These are phyloP conservation scores for Keithomyces neogunnii DNA, from an alignment of 2,329 filamentous ascomycete species.

Conservation along the genomic window DNA sequence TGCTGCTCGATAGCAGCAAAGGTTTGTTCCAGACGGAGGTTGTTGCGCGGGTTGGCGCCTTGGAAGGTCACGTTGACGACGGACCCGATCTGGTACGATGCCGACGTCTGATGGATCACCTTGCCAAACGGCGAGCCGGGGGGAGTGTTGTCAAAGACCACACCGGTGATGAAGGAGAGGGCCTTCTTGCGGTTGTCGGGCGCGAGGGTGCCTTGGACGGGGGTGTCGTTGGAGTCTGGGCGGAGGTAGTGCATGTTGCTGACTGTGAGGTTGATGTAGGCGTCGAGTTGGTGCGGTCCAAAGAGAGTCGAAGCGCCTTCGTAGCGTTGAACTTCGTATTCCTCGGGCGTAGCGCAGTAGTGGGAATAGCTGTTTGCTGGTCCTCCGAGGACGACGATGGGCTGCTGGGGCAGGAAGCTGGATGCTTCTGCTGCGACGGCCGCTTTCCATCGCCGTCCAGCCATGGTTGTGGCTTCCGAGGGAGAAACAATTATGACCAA, in stretches of 20 bases:
- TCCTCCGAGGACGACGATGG: conserved; percentile 76
- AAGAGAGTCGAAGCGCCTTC: conserved; percentile 92
- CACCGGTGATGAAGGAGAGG: conserved; percentile 70
- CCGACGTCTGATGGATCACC: conserved; percentile 44
- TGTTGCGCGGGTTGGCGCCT: conserved; percentile 84
- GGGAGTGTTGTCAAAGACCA: conserved; percentile 64
- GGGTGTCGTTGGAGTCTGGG: conserved; percentile 26
- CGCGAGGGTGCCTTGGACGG: conserved; percentile 51
- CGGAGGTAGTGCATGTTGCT: conserved; percentile 39
- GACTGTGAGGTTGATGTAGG: conserved; percentile 82
- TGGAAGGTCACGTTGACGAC: conserved; percentile 63
- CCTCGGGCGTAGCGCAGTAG: conserved; percentile 70
- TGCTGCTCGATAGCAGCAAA: conserved; percentile 68
- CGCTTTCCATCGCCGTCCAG: conserved; percentile 75
- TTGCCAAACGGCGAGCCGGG: conserved; percentile 63
- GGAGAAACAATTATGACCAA: conserved; percentile 76
- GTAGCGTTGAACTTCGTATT: conserved; percentile 80
- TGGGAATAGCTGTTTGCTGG: conserved; percentile 88
- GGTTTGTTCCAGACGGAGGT: conserved; percentile 69
- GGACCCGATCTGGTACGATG: conserved; percentile 51
- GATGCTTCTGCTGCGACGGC: conserved; percentile 50
- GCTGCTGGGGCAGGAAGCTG: conserved; percentile 40
- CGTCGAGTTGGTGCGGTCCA: conserved; percentile 72
- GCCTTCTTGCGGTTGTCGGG: conserved; percentile 73
- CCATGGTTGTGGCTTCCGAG: conserved; percentile 88